Conservation (phyloP, 1,139 yeast genomes). For the Chernovozyma sophiae-reginae region DNA sequence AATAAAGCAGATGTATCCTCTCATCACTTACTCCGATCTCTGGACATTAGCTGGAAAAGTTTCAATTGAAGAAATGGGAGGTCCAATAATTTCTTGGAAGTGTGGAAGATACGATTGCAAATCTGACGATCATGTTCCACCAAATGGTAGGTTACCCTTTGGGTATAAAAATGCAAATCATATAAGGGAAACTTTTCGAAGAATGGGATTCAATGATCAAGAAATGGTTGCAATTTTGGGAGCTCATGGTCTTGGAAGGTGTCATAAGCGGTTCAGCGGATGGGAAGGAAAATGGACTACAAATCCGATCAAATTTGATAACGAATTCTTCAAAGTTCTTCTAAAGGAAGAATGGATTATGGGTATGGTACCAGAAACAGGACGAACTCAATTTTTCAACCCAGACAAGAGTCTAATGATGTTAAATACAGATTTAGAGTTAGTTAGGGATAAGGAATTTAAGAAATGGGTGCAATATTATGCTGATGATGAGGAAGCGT, state of each 20-base stretch:
- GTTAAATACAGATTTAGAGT: constrained; percentile 61
- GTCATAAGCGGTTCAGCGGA: constrained; percentile 50
- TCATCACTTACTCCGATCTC: constrained; percentile 61
- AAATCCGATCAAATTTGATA: constrained; percentile 31
- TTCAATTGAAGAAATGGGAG: constrained; percentile 59
- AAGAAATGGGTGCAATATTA: constrained; percentile 48
- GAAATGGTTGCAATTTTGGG: constrained; percentile 64
- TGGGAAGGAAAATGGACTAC: constrained; percentile 44
- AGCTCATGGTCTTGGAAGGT: constrained; percentile 63
- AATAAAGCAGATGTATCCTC: constrained; percentile 51
- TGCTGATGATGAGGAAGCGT: constrained; percentile 49
- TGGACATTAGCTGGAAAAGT: constrained; percentile 65
- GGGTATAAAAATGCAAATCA: constrained; percentile 53
- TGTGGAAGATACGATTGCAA: constrained; percentile 61
- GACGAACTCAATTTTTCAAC: constrained; percentile 34
- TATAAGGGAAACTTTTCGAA: constrained; percentile 46
- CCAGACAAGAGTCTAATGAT: constrained; percentile 49
- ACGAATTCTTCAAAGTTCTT: constrained; percentile 31
- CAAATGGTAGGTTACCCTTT: constrained; percentile 59
- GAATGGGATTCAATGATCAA: constrained; percentile 61
- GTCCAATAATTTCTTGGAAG: constrained; percentile 54
- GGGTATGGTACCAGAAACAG: constrained; percentile 38
- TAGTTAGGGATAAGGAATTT: constrained; percentile 47
- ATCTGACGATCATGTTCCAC: constrained; percentile 51
- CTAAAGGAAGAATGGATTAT: constrained; percentile 28